Percentiles rank a stretch among this genome's conserved stretches.
phyloP scores from a whole-genome alignment of 495 filamentous ascomycete genomes.

The Penicillium goetzii region DNA sequence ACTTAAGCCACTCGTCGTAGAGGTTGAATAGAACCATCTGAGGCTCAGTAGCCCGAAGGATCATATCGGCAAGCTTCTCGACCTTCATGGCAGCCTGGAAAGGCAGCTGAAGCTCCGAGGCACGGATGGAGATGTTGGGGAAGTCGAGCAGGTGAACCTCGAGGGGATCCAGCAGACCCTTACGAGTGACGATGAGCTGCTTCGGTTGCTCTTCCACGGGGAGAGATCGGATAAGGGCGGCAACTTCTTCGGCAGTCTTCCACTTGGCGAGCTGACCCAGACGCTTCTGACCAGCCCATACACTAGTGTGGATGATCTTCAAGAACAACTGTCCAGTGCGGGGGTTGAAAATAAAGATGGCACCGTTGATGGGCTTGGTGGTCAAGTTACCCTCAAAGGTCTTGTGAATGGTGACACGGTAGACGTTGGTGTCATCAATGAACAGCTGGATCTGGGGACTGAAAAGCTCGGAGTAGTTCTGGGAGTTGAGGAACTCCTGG shows the following conservation, averaged over 20 bases:
- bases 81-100: conserved; percentile 99
- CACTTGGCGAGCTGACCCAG: conserved; percentile 97
- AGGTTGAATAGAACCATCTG: conserved; percentile 99
- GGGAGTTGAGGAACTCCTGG: conserved; percentile 98
- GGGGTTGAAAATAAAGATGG: conserved; percentile 99
- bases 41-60: conserved; percentile 93
- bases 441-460: conserved; percentile 99
- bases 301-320: conserved; percentile 99
- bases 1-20: conserved; percentile 99
- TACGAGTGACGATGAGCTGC: conserved; percentile 97
- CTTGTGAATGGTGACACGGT: conserved; percentile 99
- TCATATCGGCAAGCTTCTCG: conserved; percentile 99
- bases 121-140: conserved; percentile 98
- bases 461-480: conserved; percentile 99
- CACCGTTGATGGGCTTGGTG: conserved; percentile 99
- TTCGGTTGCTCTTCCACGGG: conserved; percentile 99
- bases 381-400: conserved; percentile 99
- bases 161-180: conserved; percentile 95
- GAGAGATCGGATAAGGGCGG: conserved; percentile 92
- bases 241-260: conserved; percentile 99
- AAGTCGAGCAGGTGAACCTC: conserved; percentile 98
- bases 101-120: conserved; percentile 94
- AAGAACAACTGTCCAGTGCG: conserved; percentile 96
- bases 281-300: conserved; percentile 99
- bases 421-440: conserved; percentile 99